Percentiles rank a stretch among this genome's conserved stretches.
Evolutionary conservation across 306 rosid genomes (phyloP).

Genomic region (Castanopsis chinensis): DNA sequence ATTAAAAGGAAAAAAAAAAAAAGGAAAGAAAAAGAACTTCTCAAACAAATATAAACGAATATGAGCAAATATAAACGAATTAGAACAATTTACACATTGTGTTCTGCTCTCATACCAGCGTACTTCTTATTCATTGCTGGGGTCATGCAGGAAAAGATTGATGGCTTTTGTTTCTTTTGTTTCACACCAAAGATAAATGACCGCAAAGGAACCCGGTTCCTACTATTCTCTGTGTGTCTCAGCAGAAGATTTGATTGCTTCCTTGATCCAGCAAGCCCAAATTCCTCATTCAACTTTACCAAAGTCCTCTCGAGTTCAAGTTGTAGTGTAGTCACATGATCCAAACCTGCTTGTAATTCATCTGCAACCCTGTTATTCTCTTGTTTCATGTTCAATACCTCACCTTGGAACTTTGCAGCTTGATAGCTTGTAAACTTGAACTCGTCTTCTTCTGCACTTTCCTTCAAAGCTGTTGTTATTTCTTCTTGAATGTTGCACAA

Average conservation of each 20-base stretch:
- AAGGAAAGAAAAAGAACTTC: neutral
- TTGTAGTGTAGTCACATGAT: slow-evolving; percentile 56
- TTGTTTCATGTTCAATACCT: slow-evolving; percentile 93
- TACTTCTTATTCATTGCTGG: slow-evolving; percentile 70
- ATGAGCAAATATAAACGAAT: slow-evolving; percentile 8
- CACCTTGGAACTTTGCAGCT: slow-evolving; percentile 99
- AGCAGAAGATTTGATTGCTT: slow-evolving; percentile 41
- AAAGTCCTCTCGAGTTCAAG: slow-evolving; percentile 60
- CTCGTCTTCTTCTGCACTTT: slow-evolving; percentile 84
- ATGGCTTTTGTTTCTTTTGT: slow-evolving; percentile 71
- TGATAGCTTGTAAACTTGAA: slow-evolving; percentile 88
- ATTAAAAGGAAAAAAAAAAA: neutral
- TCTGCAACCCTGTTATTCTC: slow-evolving; percentile 86
- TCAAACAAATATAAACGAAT: slow-evolving; percentile 15
- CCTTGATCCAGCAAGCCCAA: slow-evolving; percentile 52
- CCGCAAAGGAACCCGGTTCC: slow-evolving; percentile 64
- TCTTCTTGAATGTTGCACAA: slow-evolving; percentile 80
- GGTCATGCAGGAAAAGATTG: slow-evolving; percentile 68
- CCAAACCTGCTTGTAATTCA: slow-evolving; percentile 80
- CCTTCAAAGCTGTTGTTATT: slow-evolving; percentile 72
- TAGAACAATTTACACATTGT: slow-evolving; percentile 27
- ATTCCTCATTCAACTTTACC: slow-evolving; percentile 61
- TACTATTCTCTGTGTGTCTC: slow-evolving; percentile 37
- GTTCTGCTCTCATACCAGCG: slow-evolving; percentile 34
- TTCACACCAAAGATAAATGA: slow-evolving; percentile 82